Base-by-base conservation (phyloP, 2,329 filamentous ascomycete species). In the Lojkania enalia region DNA sequence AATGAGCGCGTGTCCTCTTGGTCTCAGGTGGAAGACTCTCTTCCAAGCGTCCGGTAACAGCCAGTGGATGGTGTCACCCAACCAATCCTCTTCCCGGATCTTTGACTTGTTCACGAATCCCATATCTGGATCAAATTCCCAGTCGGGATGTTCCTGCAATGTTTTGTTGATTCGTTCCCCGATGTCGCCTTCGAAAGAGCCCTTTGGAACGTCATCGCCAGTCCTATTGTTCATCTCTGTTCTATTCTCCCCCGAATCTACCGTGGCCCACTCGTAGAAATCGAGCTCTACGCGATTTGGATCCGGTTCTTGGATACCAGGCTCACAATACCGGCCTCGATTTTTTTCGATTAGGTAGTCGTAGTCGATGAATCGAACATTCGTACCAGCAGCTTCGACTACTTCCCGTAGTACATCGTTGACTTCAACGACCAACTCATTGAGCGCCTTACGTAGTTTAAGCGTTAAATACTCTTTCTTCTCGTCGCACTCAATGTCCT, bases 211-310 rank as follows among this genome's bases (percentile, higher is more conserved):
- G 25, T 52, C 51, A 20, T 52, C 59, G 7, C 60, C 57, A 2
- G 58, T 58, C 4, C 29, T 21, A 18, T 52, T 52, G 15, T 50
- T 39, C n/a, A 64, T 9, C n/a, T 30, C 46, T 1, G 51, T 56
- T 1, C 30, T 35, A 19, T 64, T 57, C 21, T 63, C 63, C 1
- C 54, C 57, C 1, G 14, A n/a, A 32, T 67, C 63, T 1, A 61
- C 49, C 1, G 62, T 67, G 18, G 57, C 48, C 62, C 63, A 66
- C 25, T 68, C 63, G 36, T 63, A 68, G 37, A 67, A 68, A 5
- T 43, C 44, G 2, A 67, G 46, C 3, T 38, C 61, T 1, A 12
- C 2, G 6, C 63, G 57, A 31, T 64, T 63, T 1, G 63, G 60
- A 14, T 49, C 53, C 0, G 62, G 61, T 41, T 67, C 62, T 5